Conservation (phyloP, 495 filamentous ascomycete genomes). For the Usnea hakonensis region DNA sequence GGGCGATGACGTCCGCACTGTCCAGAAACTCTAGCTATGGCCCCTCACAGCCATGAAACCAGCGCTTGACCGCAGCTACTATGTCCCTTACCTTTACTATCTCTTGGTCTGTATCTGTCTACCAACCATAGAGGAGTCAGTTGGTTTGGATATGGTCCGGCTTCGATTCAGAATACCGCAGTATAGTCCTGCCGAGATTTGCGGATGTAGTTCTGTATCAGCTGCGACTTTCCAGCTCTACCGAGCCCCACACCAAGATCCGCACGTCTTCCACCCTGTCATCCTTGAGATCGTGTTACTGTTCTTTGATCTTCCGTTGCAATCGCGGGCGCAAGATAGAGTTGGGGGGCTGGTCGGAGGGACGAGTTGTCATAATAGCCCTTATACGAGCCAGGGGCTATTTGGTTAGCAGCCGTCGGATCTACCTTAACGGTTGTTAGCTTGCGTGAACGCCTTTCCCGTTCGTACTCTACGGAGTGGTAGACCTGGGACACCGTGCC, state of each 20-base stretch:
- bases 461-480: no score
- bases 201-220: slow-evolving; percentile 20
- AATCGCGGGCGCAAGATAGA: slow-evolving; percentile 3
- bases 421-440: not conserved
- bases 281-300: slow-evolving; percentile 1
- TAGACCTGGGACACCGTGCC: no score
- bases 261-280: not conserved
- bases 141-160: slow-evolving; percentile 15
- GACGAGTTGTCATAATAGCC: not conserved
- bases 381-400: not conserved
- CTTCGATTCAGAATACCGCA: slow-evolving; percentile 22
- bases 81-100: slow-evolving; percentile 4
- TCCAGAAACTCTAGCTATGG: slow-evolving; percentile 10
- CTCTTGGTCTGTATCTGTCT: not conserved
- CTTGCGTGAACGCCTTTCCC: no score
- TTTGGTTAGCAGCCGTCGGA: not conserved
- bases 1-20: not conserved
- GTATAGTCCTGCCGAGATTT: slow-evolving; percentile 19
- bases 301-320: slow-evolving; percentile 5
- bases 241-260: slow-evolving; percentile 15
- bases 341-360: slow-evolving; percentile 3
- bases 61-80: slow-evolving; percentile 7
- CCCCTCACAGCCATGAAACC: slow-evolving; percentile 10
- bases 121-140: not conserved
- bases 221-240: slow-evolving; percentile 22